Evolutionary conservation across 257 asterid genomes (phyloP), one percentile per base, ranked within the genome.

Genomic region (Gentiana macrophylla): DNA sequence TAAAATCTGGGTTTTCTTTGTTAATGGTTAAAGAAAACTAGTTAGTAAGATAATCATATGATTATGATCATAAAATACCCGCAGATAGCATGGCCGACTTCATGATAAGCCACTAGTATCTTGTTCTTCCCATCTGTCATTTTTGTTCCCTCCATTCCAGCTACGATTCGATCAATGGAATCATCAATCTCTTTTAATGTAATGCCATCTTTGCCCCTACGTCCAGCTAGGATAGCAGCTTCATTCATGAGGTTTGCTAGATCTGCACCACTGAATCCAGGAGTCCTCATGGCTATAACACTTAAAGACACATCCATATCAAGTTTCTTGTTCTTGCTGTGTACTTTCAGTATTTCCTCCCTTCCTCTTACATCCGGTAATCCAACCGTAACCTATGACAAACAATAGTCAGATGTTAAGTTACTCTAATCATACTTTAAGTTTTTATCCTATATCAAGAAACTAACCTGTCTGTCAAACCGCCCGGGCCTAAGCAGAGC

Each of bases 131-230:
- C 87, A 49, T 84, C 85, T 0, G 90, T 84, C 89, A 84, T 84
- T 50, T 53, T 57, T 37, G 94, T 81, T 64, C 90, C 94, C 52
- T 84, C 90, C 90, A 84, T 81, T 70, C 94, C 89, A 41, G 94
- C 94, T 3, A 81, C 81, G 50, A 84, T 79, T 4, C 90, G 71
- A 62, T 81, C 90, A 1, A 84, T 79, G 1, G 94, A 70, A 53
- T 80, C 89, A 10, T 80, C 89, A 0, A 80, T 76, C 64, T 78
- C 89, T 57, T 80, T 67, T 35, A 56, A 33, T 34, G 80, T 64
- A 35, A 84, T 65, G 47, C n/a, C 61, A 3, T 60, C 72, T 67
- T 71, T 79, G 46, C 94, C 94, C 72, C 86, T 69, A 48, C 89
- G 62, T 45, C 86, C 94, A 51, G 94, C 89, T 38, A 84, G 85